Evolutionary conservation across 2,329 filamentous ascomycete genomes (phyloP).

Genomic region (Elsinoe batatas): DNA sequence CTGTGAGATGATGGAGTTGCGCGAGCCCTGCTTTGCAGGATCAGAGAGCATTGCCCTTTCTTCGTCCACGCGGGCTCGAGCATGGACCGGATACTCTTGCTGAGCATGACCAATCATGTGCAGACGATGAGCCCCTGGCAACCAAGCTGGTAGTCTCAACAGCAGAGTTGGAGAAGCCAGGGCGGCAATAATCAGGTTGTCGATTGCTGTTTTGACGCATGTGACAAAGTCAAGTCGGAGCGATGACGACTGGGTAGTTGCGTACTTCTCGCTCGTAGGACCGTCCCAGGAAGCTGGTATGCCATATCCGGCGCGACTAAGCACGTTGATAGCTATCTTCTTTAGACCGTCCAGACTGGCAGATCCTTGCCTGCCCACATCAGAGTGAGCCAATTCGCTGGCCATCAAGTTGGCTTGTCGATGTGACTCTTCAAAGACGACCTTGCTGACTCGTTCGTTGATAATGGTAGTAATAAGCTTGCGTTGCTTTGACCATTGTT

Average conservation of each 20-base stretch:
- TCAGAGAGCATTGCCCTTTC: conserved; percentile 13
- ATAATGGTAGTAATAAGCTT: conserved; percentile 25
- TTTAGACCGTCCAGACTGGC: conserved; percentile 24
- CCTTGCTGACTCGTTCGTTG: conserved; percentile 27
- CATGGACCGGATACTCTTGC: conserved; percentile 22
- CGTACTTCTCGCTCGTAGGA: conserved; percentile 17
- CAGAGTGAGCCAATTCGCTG: not conserved
- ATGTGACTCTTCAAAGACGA: conserved; percentile 23
- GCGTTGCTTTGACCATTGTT: conserved; percentile 25
- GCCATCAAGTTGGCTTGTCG: conserved; percentile 1
- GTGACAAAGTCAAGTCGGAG: conserved; percentile 21
- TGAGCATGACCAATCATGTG: conserved; percentile 19
- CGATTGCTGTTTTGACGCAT: conserved; percentile 22
- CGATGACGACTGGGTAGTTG: conserved; percentile 17
- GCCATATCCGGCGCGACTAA: conserved; percentile 26
- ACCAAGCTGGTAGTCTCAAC: conserved; percentile 20
- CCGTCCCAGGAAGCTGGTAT: conserved; percentile 21
- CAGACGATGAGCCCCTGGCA: conserved; percentile 18
- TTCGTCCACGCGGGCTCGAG: conserved; percentile 18
- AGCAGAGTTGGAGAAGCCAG: conserved; percentile 22
- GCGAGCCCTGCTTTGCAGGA: not conserved
- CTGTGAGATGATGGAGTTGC: conserved; percentile 4
- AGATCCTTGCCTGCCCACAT: not conserved
- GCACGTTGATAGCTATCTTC: conserved; percentile 27
- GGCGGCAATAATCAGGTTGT: conserved; percentile 19